phyloP scores from a whole-genome alignment of 2,329 filamentous ascomycete species.

The Curvularia sp. region DNA sequence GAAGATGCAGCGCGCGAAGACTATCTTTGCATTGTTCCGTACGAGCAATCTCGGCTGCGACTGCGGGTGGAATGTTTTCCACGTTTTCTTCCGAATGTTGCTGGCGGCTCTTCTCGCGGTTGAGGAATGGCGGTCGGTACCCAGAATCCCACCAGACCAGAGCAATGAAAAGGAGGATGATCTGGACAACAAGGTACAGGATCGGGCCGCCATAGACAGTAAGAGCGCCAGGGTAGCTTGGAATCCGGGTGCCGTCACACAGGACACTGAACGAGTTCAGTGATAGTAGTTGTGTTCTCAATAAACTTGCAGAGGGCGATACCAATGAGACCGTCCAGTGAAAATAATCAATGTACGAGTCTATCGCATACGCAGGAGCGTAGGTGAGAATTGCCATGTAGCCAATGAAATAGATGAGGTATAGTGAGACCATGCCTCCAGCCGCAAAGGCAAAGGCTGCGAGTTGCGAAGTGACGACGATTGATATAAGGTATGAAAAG shows the following conservation, averaged over 20 bases:
- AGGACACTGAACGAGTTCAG: slow-evolving; percentile 85
- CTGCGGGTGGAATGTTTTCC: slow-evolving; percentile 61
- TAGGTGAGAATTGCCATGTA: slow-evolving; percentile 73
- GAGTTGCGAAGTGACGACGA: slow-evolving; percentile 79
- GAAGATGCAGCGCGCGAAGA: slow-evolving; percentile 79
- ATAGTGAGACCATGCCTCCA: slow-evolving; percentile 70
- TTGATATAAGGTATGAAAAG: slow-evolving; percentile 80
- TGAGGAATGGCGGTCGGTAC: slow-evolving; percentile 62
- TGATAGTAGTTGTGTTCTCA: slow-evolving; percentile 76
- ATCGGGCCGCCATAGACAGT: slow-evolving; percentile 83
- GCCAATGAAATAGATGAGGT: slow-evolving; percentile 58
- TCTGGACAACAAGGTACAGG: slow-evolving; percentile 79
- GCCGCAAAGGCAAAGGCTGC: slow-evolving; percentile 85
- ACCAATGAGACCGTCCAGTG: slow-evolving; percentile 78
- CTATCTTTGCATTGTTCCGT: slow-evolving; percentile 70
- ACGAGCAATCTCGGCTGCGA: slow-evolving; percentile 69
- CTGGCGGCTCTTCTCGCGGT: slow-evolving; percentile 43
- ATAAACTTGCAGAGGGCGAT: slow-evolving; percentile 77
- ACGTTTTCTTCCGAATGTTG: slow-evolving; percentile 55
- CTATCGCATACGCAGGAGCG: slow-evolving; percentile 71
- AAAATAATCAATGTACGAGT: slow-evolving; percentile 70
- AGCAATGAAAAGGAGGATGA: slow-evolving; percentile 71
- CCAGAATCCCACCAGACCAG: slow-evolving; percentile 84
- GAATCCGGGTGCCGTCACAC: slow-evolving; percentile 69
- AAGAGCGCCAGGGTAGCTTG: slow-evolving; percentile 73